Conservation (phyloP, 2,329 filamentous ascomycete species). For the Apiospora koreana region DNA sequence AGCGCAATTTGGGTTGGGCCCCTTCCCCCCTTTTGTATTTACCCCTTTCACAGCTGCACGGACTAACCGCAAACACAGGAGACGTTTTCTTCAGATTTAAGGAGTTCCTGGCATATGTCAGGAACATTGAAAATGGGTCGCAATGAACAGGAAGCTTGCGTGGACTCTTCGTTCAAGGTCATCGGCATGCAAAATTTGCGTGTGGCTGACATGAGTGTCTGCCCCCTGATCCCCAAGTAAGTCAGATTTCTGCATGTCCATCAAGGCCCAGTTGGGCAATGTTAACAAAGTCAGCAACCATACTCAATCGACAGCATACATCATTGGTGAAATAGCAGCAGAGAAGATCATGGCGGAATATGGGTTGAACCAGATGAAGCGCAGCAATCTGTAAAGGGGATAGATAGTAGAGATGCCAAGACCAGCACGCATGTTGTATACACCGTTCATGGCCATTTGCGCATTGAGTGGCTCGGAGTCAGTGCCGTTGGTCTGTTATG, state of each 20-base stretch:
- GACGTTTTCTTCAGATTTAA: slow-evolving; percentile 20
- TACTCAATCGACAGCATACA: slow-evolving; percentile 47
- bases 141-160: slow-evolving; percentile 14
- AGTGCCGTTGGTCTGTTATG: not conserved
- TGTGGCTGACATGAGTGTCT: slow-evolving; percentile 24
- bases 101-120: slow-evolving; percentile 23
- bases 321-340: slow-evolving; percentile 44
- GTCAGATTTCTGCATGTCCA: slow-evolving; percentile 9
- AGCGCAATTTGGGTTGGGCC: slow-evolving; percentile 21
- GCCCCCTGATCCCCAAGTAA: slow-evolving; percentile 36
- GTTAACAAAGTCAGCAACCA: slow-evolving; percentile 21
- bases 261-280: not conserved
- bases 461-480: not conserved
- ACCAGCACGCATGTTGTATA: not conserved
- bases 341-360: slow-evolving; percentile 29
- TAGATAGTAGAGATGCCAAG: not conserved
- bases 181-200: slow-evolving; percentile 19
- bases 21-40: too few relatives aligned
- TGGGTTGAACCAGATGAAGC: slow-evolving; percentile 13
- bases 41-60: not conserved
- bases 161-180: slow-evolving; percentile 22
- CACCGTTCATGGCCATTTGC: too few relatives aligned
- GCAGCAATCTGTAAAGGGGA: not conserved
- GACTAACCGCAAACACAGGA: slow-evolving; percentile 29
- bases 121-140: slow-evolving; percentile 21